Conservation (phyloP, 495 filamentous ascomycete species). For the Talaromyces borbonicus region DNA sequence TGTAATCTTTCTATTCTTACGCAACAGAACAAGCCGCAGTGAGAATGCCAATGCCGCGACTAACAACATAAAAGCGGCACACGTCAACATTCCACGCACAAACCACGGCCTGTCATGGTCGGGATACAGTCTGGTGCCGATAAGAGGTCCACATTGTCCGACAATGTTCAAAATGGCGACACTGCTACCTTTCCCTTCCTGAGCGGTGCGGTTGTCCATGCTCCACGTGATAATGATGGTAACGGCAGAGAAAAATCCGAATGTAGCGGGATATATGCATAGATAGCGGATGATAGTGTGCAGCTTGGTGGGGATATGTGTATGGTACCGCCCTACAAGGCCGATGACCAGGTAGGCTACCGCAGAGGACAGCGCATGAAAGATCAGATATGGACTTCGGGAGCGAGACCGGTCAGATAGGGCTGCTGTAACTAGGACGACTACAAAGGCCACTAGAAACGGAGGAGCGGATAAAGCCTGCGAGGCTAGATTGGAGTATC, state of each 20-base stretch:
- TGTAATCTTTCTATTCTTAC: constrained; percentile 27
- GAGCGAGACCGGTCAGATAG: constrained; percentile 39
- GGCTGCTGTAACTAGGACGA: constrained; percentile 38
- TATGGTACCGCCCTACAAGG: constrained; percentile 28
- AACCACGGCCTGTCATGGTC: constrained; percentile 47
- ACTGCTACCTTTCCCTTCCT: constrained; percentile 46
- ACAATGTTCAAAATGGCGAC: constrained; percentile 49
- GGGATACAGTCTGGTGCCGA: constrained; percentile 54
- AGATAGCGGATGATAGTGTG: constrained; percentile 41
- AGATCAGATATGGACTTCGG: constrained; percentile 41
- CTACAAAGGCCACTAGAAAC: constrained; percentile 44
- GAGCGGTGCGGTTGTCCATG: constrained; percentile 49
- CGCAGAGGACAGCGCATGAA: constrained; percentile 46
- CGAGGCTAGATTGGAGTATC: constrained; percentile 33
- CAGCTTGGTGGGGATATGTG: constrained; percentile 15
- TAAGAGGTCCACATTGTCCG: constrained; percentile 52
- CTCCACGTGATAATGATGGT: constrained; percentile 58
- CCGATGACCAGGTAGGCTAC: constrained; percentile 51
- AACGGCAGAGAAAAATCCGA: constrained; percentile 53
- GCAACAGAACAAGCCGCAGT: constrained; percentile 36
- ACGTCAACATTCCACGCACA: constrained; percentile 46
- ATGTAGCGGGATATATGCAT: constrained; percentile 46
- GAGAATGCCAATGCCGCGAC: constrained; percentile 36
- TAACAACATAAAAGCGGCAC: constrained; percentile 47
- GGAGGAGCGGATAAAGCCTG: constrained; percentile 50